These are phyloP conservation scores for Lachancea kluyveri DNA, from an alignment of 805 yeast genomes.

Conservation along the genomic window DNA sequence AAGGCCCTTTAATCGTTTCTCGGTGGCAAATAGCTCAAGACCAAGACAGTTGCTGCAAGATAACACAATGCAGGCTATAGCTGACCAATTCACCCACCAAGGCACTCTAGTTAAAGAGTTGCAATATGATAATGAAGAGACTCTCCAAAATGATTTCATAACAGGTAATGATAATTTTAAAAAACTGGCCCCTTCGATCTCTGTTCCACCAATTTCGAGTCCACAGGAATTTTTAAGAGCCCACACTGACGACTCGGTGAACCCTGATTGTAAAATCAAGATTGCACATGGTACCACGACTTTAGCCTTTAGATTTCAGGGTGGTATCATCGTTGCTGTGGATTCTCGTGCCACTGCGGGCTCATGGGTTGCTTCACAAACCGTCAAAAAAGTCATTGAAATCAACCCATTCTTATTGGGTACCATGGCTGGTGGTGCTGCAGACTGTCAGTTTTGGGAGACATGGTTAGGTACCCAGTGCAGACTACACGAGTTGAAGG, in stretches of 20 bases:
- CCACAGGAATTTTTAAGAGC: conserved; percentile 93
- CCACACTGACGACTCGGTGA: conserved; percentile 92
- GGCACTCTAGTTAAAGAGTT: conserved; percentile 23
- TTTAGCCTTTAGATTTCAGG: conserved; percentile 90
- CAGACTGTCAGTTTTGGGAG: conserved; percentile 99
- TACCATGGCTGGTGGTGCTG: conserved; percentile 99
- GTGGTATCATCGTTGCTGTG: conserved; percentile 93
- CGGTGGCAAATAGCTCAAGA: too few relatives aligned
- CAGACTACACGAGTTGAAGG: conserved; percentile 87
- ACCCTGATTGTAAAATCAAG: conserved; percentile 92
- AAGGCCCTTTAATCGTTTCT: too few relatives aligned
- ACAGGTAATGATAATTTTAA: conserved; percentile 27
- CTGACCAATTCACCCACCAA: conserved; percentile 20
- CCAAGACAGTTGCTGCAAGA: too few relatives aligned
- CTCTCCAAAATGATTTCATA: conserved; percentile 31
- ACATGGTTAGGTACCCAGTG: conserved; percentile 98
- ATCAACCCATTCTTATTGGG: conserved; percentile 93
- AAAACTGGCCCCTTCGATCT: conserved; percentile 49
- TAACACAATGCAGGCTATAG: conserved; percentile 30
- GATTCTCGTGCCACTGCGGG: conserved; percentile 99
- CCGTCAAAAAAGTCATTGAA: conserved; percentile 94
- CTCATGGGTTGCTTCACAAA: conserved; percentile 95
- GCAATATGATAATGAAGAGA: conserved; percentile 28
- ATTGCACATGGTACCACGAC: conserved; percentile 99
- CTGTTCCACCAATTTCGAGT: conserved; percentile 76